phyloP scores from a whole-genome alignment of 2,329 filamentous ascomycete species.

The Clarireedia monteithiana region DNA sequence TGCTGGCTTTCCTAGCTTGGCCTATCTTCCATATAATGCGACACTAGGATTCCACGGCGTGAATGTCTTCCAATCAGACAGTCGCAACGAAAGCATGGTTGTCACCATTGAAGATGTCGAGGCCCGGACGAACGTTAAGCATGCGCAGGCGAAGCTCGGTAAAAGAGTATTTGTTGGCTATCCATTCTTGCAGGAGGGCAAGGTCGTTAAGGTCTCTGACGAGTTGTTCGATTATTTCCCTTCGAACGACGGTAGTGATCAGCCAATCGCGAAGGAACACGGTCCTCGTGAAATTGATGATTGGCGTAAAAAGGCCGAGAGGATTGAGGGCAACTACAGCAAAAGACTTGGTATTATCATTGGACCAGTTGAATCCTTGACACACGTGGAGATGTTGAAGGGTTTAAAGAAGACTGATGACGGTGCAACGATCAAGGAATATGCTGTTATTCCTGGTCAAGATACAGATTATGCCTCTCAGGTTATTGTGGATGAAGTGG shows the following conservation, averaged over 20 bases:
- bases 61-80: slow-evolving; percentile 92
- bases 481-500: slow-evolving; percentile 78
- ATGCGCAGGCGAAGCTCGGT: slow-evolving; percentile 73
- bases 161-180: slow-evolving; percentile 87
- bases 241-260: slow-evolving; percentile 50
- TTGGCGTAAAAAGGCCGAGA: slow-evolving; percentile 75
- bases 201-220: slow-evolving; percentile 81
- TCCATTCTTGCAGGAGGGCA: slow-evolving; percentile 90
- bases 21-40: slow-evolving; percentile 77
- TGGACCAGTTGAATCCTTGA: slow-evolving; percentile 77
- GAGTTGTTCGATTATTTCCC: slow-evolving; percentile 86
- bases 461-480: slow-evolving; percentile 90
- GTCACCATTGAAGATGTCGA: slow-evolving; percentile 75
- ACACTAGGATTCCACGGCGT: slow-evolving; percentile 81
- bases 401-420: slow-evolving; percentile 85
- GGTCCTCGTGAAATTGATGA: slow-evolving; percentile 68
- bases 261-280: slow-evolving; percentile 64
- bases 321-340: slow-evolving; percentile 81
- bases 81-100: slow-evolving; percentile 93
- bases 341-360: slow-evolving; percentile 85
- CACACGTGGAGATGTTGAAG: slow-evolving; percentile 90
- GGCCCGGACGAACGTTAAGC: slow-evolving; percentile 57
- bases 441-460: slow-evolving; percentile 74
- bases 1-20: slow-evolving; percentile 86
- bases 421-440: slow-evolving; percentile 88